Base-by-base conservation (phyloP, 2,329 filamentous ascomycete genomes). In the Alternaria rosae region DNA sequence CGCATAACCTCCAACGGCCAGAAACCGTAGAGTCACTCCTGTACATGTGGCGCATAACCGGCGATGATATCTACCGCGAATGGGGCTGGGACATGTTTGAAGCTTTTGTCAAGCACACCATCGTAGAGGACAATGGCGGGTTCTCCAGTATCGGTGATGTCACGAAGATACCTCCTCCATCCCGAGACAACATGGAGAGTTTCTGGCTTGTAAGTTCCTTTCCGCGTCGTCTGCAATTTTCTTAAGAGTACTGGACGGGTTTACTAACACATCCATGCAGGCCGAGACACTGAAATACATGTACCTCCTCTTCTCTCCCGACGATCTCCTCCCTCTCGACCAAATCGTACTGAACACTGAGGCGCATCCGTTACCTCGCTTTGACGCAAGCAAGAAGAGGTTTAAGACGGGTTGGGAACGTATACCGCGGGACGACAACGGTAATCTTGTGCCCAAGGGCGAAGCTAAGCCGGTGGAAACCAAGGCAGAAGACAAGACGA, bases 61-160 rank as follows among this genome's bases (percentile, higher is more conserved):
- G 92, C 25, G 94, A 99, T 65, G 84, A 87, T 41, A 90, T 89
- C 68, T 99, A 99, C 80, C 88, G 95, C 25, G 89, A 97, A 73
- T 98, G 94, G 94, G 95, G 95, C 13, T 99, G 95, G 95, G 91
- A 97, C 71, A 98, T 99, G 90, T 99, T 99, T 82, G 89, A 92
- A 77, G 89, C 91, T 1, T 99, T 99, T 77, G 85, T 94, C 79
- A 90, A 93, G 73, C 87, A 97, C 79, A 97, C 92, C 1, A 88
- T 91, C 7, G 91, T 97, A 3, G 85, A 88, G 44, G 90, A 94
- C 41, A 88, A 89, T 38, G 89, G 89, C 41, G 93, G 93, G 0
- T 98, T 96, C 76, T 93, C 92, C 1, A 94, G 91, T 68, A 84
- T 98, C 64, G 85, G 85, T 17, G 88, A 96, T 75, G 94, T 93